Percentiles rank a stretch among this genome's conserved stretches.
Evolutionary conservation across 2,329 filamentous ascomycete species (phyloP).

Genomic region (Pseudogymnoascus sp.): DNA sequence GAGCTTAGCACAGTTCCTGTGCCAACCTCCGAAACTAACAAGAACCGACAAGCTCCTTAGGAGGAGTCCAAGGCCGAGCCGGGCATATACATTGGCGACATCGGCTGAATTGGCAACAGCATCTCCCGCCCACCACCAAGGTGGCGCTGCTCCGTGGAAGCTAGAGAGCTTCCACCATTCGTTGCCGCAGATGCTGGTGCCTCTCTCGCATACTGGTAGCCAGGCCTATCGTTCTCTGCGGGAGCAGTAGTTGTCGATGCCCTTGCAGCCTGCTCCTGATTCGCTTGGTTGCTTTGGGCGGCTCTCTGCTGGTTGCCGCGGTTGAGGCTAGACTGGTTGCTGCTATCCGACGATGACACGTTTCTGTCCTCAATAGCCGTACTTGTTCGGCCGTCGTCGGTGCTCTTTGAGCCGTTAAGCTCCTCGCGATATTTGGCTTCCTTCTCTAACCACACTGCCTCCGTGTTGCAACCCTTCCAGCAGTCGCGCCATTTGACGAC

Average conservation of each 20-base stretch:
- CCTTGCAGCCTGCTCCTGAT: neutral
- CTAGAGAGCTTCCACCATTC: neutral
- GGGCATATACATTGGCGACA: constrained; percentile 2
- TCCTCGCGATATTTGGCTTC: constrained; percentile 55
- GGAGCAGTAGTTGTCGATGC: neutral
- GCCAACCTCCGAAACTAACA: neutral
- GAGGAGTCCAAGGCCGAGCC: neutral
- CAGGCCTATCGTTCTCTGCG: neutral
- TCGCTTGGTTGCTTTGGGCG: neutral
- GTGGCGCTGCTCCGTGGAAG: neutral
- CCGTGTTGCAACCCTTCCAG: constrained; percentile 93
- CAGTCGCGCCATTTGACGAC: constrained; percentile 94
- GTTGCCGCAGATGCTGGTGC: neutral
- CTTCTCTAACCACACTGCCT: constrained; percentile 68
- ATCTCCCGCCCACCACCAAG: neutral
- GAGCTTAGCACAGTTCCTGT: neutral
- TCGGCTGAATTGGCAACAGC: neutral
- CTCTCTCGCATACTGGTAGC: neutral
- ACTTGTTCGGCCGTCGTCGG: constrained; percentile 25
- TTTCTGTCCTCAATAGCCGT: constrained; percentile 41
- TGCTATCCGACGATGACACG: constrained; percentile 59
- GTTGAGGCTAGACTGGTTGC: constrained; percentile 40
- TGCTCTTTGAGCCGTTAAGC: constrained; percentile 36
- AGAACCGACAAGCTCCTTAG: neutral
- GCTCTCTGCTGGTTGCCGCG: neutral